Base-by-base conservation (phyloP, 2,329 filamentous ascomycete species). In the Coniochaeta prunicola region DNA sequence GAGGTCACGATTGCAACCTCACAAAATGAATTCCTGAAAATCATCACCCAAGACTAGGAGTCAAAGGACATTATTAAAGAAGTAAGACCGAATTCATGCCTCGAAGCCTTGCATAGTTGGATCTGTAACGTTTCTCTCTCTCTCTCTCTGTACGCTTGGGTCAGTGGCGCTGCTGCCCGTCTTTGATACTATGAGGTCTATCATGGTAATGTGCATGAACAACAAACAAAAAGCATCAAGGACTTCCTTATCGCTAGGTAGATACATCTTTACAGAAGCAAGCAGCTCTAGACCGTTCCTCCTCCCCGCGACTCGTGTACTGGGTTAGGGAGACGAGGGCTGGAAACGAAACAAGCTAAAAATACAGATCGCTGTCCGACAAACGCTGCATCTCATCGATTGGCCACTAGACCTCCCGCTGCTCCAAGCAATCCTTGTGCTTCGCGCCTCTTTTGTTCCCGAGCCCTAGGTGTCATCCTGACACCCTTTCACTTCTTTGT, bases 341-440 rank as follows among this genome's bases (percentile, higher is more conserved):
- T 56, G 45, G 31, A 59, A 59, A 56, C 60, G 58, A 61, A 61
- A 59, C 60, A 59, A 58, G 58, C 60, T 57, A 58, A 59, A 58
- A 58, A 56, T 48, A 57, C 21, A 28, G 56, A 42, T 42, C 31
- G 31, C 53, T 56, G 28, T 31, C 60, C 57, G n/a, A 30, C 45
- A 12, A 19, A 17, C 45, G n/a, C 45, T 5, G 24, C 13, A 2
- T 50, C 24, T 4, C 21, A 17, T 50, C 45, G 45, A 50, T 50
- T 50, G 45, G 45, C 45, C 45, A 30, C 45, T 13, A 50, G 45
- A 50, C 17, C 21, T 28, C 45, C 45, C 45, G 21, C 45, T 26
- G 42, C 30, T 28, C 21, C 21, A 17, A 50, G n/a, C 30, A 6
- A 21, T 48, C 6, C 45, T 21, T 50, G 12, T n/a, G 21, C 10